Evolutionary conservation across 305 asterid genomes (phyloP).

Genomic region (Rubia peregrina): DNA sequence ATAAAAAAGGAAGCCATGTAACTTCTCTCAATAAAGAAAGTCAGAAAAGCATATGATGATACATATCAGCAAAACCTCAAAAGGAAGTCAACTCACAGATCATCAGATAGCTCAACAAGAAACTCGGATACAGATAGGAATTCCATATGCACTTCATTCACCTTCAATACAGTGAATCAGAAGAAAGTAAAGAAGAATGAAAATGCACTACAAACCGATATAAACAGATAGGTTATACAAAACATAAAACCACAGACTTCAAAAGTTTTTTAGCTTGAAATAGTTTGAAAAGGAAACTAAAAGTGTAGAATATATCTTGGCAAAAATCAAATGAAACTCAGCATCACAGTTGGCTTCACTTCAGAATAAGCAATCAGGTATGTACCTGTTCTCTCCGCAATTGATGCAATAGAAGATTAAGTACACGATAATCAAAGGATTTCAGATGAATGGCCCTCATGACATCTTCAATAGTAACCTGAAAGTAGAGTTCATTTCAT

Average conservation of each 20-base stretch:
- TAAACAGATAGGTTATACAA: not conserved
- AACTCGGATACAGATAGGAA: constrained; percentile 79
- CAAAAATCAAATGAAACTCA: not conserved
- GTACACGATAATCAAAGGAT: constrained; percentile 86
- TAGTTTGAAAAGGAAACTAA: not conserved
- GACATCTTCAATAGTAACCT: constrained; percentile 73
- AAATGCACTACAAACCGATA: constrained; percentile 8
- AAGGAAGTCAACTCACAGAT: constrained; percentile 58
- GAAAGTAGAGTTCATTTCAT: constrained; percentile 20
- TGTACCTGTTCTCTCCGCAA: constrained; percentile 65
- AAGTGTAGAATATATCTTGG: not conserved
- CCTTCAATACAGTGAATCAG: constrained; percentile 61
- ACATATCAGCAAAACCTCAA: constrained; percentile 2
- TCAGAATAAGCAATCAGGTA: constrained; percentile 1
- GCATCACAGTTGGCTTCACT: not conserved
- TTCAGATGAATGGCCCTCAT: constrained; percentile 72
- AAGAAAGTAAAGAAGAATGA: constrained; percentile 21
- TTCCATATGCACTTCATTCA: constrained; percentile 85
- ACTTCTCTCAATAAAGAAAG: constrained; percentile 11
- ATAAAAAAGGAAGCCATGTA: constrained; percentile 13
- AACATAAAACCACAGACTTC: not conserved
- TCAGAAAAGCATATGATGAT: not conserved
- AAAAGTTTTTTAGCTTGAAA: not conserved
- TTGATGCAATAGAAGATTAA: constrained; percentile 78
- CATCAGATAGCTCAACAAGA: constrained; percentile 91